A percentile compares a stretch with the other conserved stretches of the same genome.
phyloP scores from a whole-genome alignment of 2,329 filamentous ascomycete genomes.

The Aureobasidium mangrovei region DNA sequence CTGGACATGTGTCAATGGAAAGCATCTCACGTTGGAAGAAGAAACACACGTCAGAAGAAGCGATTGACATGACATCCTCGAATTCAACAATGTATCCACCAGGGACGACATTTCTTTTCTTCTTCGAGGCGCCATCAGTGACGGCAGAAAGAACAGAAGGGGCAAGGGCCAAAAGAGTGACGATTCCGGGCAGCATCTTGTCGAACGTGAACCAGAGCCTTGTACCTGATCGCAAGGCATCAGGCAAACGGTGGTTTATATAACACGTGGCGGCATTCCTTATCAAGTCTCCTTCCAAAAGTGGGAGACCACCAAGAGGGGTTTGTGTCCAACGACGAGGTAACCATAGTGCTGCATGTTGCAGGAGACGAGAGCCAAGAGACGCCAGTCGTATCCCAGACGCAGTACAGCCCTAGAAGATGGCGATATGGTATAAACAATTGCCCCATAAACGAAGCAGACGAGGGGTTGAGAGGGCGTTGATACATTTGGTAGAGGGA shows the following conservation, averaged over 20 bases:
- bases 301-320: conserved; percentile 1
- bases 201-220: background rate
- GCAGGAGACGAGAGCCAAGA: conserved; percentile 11
- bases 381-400: conserved; percentile 3
- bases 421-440: conserved; percentile 1
- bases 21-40: background rate
- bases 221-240: background rate
- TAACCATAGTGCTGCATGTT: conserved; percentile 11
- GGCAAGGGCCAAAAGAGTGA: conserved; percentile 13
- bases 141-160: conserved; percentile 8
- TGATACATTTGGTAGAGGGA: background rate
- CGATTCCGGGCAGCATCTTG: conserved; percentile 6
- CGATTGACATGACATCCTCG: conserved; percentile 14
- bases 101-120: conserved; percentile 14
- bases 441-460: background rate
- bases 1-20: background rate
- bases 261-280: background rate
- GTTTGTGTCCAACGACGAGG: conserved; percentile 6
- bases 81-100: conserved; percentile 21
- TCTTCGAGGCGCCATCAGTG: background rate
- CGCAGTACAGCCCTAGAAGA: background rate
- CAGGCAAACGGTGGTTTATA: background rate
- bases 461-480: background rate
- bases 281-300: conserved; percentile 12
- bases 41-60: conserved; percentile 1